phyloP scores from a whole-genome alignment of 192 early-diverging fungal genomes.

The Endogone sp. region DNA sequence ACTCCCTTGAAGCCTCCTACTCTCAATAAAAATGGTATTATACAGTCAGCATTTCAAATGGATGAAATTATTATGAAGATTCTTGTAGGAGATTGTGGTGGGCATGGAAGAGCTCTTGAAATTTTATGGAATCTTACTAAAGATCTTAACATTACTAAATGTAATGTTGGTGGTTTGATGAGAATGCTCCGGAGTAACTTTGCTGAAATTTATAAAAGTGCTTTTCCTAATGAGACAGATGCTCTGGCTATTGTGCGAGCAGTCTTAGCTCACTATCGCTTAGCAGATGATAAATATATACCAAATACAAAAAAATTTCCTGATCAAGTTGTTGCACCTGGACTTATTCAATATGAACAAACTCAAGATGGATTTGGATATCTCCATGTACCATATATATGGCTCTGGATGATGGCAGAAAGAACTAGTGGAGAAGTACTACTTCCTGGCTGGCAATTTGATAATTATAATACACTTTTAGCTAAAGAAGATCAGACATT shows the following conservation, averaged over 20 bases:
- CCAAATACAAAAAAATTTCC: constrained; percentile 17
- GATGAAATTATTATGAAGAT: constrained; percentile 20
- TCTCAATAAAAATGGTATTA: constrained; percentile 2
- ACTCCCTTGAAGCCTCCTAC: constrained; percentile 24
- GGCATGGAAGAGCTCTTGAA: constrained; percentile 32
- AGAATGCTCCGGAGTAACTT: constrained; percentile 7
- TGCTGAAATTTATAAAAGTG: constrained; percentile 15
- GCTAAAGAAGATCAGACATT: constrained; percentile 23
- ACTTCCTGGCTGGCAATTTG: constrained; percentile 18
- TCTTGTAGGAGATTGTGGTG: constrained; percentile 33
- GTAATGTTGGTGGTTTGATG: constrained; percentile 19
- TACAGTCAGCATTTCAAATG: constrained; percentile 16
- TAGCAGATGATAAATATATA: constrained; percentile 13
- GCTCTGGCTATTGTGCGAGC: constrained; percentile 19
- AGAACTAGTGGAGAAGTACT: constrained; percentile 11
- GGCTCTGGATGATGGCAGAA: constrained; percentile 27
- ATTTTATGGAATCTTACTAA: constrained; percentile 7
- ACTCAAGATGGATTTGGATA: constrained; percentile 1
- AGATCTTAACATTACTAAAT: background rate
- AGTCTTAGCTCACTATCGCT: constrained; percentile 8
- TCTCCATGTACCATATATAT: constrained; percentile 25
- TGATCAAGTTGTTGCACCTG: constrained; percentile 18
- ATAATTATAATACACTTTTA: constrained; percentile 10
- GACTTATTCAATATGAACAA: constrained; percentile 16
- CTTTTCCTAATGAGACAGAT: constrained; percentile 4